These are phyloP conservation scores for Stephania yunnanensis DNA, from an alignment of 164 flowering plant species.

Conservation along the genomic window DNA sequence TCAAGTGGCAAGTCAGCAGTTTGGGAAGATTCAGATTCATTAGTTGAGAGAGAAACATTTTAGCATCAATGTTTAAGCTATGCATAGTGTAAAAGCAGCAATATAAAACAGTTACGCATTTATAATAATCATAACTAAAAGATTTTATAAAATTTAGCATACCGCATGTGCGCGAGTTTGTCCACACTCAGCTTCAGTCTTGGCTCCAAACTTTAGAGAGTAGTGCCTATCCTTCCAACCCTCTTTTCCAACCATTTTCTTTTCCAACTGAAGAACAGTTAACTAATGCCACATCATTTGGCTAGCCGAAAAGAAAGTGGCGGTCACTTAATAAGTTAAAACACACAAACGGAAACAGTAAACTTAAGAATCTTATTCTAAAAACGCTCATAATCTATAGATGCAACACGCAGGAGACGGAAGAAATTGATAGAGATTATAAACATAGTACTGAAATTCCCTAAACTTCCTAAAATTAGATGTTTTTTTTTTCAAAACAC, in stretches of 20 bases:
- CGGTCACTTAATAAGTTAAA: neutral
- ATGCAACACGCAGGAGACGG: no score
- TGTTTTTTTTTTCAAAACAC: no score
- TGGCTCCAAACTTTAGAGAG: conserved; percentile 28
- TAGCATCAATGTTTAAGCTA: neutral
- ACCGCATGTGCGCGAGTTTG: conserved; percentile 27
- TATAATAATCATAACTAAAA: no score
- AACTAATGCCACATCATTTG: neutral
- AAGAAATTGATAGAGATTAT: no score
- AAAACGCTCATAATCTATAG: no score
- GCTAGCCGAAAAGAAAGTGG: neutral
- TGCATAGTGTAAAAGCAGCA: neutral
- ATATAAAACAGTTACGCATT: neutral
- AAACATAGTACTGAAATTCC: no score
- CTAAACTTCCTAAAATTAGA: no score
- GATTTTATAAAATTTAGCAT: conserved; percentile 2
- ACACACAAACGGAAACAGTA: no score
- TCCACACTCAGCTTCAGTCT: conserved; percentile 25
- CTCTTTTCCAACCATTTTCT: conserved; percentile 25
- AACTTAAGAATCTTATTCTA: no score
- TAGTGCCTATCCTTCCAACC: conserved; percentile 43
- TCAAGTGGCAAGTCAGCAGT: neutral
- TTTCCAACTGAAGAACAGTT: conserved; percentile 14
- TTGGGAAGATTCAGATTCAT: neutral
- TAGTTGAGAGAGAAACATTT: neutral